Evolutionary conservation across 176 grass and related monocot genomes (phyloP), one percentile per base, ranked within the genome.

Genomic region (Neostapfia colusana): DNA sequence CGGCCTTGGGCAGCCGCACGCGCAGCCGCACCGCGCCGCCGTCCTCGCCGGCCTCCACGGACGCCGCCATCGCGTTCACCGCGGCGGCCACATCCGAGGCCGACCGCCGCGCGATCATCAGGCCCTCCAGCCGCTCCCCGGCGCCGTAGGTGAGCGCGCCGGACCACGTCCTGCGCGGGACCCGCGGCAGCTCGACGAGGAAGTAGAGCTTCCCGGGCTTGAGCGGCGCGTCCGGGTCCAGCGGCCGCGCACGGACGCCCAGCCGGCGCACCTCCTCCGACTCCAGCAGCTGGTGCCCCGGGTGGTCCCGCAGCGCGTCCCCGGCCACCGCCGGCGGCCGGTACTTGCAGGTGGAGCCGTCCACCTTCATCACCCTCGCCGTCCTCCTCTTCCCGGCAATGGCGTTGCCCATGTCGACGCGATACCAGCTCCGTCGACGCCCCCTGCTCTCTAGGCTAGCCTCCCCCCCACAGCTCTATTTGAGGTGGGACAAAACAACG

Each of bases 121-220:
- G 63, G 67, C 79, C 88, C 87, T 96, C 89, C 4, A 96, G 84
- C 25, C 89, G 44, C 79, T 92, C 93, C 26, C 75, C 78, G 21
- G 11, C 61, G 44, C 4, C 38, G 38, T 65, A 65, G 61, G 65
- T 57, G 64, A 96, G 77, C 72, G 85, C 82, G 3, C 93, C 93
- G 55, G 93, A 97, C 89, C 84, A 90, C 1, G 93, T 81, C 15
- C 89, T 12, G 15, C 85, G 67, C 2, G 89, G 84, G 12, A 37
- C 56, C 27, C 77, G 67, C 17, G 89, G 93, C 0, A 97, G 79
- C 23, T 92, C 79, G 2, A 97, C 89, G 46, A 92, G 87, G 67
- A 92, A 97, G 75, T 97, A 97, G 61, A 97, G 70, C 76, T 76
- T 97, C 0, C 87, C 90, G 2, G 93, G 85, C 74, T 92, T 92